A percentile compares a stretch with the other conserved stretches of the same genome.
These are phyloP conservation scores for Yarrowia bubula DNA, from an alignment of 805 yeast genomes.

Conservation along the genomic window DNA sequence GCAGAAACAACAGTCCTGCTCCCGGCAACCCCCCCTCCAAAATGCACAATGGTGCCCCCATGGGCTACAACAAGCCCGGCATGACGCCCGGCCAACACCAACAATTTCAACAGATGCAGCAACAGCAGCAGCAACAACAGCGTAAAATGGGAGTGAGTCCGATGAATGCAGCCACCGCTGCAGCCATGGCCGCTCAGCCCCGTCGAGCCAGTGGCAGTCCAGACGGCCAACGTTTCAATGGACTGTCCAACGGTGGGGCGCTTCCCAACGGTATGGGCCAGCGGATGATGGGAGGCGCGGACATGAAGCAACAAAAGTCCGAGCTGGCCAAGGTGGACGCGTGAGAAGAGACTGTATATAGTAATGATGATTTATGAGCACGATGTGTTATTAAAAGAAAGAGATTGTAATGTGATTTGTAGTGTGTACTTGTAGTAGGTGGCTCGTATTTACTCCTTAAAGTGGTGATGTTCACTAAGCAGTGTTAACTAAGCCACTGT, in stretches of 20 bases:
- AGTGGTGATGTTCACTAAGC: no score
- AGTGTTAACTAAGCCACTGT: no score
- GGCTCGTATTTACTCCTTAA: not conserved
- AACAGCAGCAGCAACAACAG: slow-evolving; percentile 20
- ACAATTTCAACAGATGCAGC: slow-evolving; percentile 22
- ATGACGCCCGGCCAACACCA: slow-evolving; percentile 24
- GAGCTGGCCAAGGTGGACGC: slow-evolving; percentile 26
- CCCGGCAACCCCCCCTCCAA: slow-evolving; percentile 21
- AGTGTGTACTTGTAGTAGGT: not conserved
- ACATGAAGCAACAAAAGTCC: slow-evolving; percentile 24
- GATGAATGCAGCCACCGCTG: slow-evolving; percentile 15
- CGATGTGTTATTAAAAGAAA: not conserved
- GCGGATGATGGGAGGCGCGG: slow-evolving; percentile 24
- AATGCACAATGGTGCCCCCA: slow-evolving; percentile 7
- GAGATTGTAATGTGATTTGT: not conserved
- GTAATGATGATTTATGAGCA: slow-evolving; percentile 24
- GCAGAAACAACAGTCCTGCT: slow-evolving; percentile 21
- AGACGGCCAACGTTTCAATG: slow-evolving; percentile 13
- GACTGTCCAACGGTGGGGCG: slow-evolving; percentile 11
- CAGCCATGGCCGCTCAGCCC: slow-evolving; percentile 16
- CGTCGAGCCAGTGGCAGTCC: slow-evolving; percentile 20
- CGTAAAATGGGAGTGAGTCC: slow-evolving; percentile 23
- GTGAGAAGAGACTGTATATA: slow-evolving; percentile 21
- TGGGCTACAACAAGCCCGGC: slow-evolving; percentile 16
- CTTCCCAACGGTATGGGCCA: slow-evolving; percentile 24